Evolutionary conservation across 2,329 filamentous ascomycete species (phyloP).

Genomic region (Aspergillus fischeri): DNA sequence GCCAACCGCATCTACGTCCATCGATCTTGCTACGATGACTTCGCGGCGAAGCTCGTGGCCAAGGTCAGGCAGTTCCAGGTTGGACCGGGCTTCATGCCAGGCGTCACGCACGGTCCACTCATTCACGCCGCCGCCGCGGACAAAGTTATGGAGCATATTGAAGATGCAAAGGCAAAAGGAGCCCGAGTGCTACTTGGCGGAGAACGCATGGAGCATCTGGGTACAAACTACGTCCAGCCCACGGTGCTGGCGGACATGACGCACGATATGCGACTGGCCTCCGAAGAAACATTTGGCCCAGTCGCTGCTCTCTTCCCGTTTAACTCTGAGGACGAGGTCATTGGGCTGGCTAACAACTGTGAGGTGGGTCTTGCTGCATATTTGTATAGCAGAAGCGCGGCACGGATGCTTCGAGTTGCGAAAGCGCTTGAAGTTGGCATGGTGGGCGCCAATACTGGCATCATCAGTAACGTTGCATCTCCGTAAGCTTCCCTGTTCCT

Average conservation of each 20-base stretch:
- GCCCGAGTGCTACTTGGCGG: conserved; percentile 73
- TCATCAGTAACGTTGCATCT: conserved; percentile 52
- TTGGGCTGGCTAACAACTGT: conserved; percentile 72
- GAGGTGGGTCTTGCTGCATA: conserved; percentile 91
- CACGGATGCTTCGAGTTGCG: conserved; percentile 56
- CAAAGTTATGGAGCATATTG: conserved; percentile 77
- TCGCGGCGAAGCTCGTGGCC: conserved; percentile 53
- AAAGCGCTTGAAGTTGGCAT: conserved; percentile 53
- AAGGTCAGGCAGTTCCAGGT: conserved; percentile 49
- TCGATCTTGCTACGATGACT: conserved; percentile 48
- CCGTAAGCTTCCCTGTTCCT: conserved; percentile 33
- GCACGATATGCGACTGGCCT: conserved; percentile 74
- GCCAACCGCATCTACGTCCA: conserved; percentile 58
- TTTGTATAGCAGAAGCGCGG: conserved; percentile 70
- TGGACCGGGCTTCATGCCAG: conserved; percentile 43
- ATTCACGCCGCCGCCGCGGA: conserved; percentile 75
- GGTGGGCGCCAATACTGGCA: conserved; percentile 67
- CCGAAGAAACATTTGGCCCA: conserved; percentile 93
- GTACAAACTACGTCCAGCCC: conserved; percentile 81
- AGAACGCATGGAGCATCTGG: conserved; percentile 68
- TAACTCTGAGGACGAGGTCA: conserved; percentile 81
- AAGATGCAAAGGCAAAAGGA: conserved; percentile 73
- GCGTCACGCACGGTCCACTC: conserved; percentile 47
- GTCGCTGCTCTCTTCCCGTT: conserved; percentile 89
- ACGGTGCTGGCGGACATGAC: conserved; percentile 88